Conservation (phyloP, 1,139 yeast species). For the Debaryomyces sp. region DNA sequence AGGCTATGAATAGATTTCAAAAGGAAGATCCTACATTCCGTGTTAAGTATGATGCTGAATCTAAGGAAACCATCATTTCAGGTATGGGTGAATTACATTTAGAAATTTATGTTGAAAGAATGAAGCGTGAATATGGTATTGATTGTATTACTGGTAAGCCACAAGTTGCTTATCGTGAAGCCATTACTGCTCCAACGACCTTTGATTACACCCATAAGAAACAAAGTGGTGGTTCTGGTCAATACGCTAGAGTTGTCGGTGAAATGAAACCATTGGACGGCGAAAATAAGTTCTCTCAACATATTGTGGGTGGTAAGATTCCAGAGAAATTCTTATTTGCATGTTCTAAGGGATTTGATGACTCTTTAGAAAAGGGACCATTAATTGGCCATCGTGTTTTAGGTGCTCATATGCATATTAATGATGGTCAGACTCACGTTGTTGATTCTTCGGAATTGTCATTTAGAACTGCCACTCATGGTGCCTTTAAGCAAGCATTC, state of each 20-base stretch:
- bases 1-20: slow-evolving; percentile 96
- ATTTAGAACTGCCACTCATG: slow-evolving; percentile 87
- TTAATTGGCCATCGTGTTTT: slow-evolving; percentile 91
- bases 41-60: slow-evolving; percentile 86
- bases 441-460: slow-evolving; percentile 97
- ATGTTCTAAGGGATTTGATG: slow-evolving; percentile 94
- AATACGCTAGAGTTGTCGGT: slow-evolving; percentile 96
- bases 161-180: slow-evolving; percentile 97
- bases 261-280: slow-evolving; percentile 66
- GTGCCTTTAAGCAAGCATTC: slow-evolving; percentile 93
- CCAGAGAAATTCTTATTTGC: slow-evolving; percentile 94
- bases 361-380: slow-evolving; percentile 95
- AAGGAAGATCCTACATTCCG: slow-evolving; percentile 99
- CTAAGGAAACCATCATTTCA: slow-evolving; percentile 93
- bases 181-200: slow-evolving; percentile 71
- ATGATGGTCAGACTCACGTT: slow-evolving; percentile 97
- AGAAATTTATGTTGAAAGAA: slow-evolving; percentile 96
- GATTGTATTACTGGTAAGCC: slow-evolving; percentile 97
- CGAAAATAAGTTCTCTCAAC: slow-evolving; percentile 76
- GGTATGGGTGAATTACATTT: slow-evolving; percentile 99
- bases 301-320: slow-evolving; percentile 95
- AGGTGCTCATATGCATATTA: slow-evolving; percentile 90
- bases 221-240: slow-evolving; percentile 99
- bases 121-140: slow-evolving; percentile 95
- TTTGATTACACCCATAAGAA: slow-evolving; percentile 96